These are phyloP conservation scores for Chrysanthemum lavandulifolium DNA, from an alignment of 129 eudicot genomes.

Conservation along the genomic window DNA sequence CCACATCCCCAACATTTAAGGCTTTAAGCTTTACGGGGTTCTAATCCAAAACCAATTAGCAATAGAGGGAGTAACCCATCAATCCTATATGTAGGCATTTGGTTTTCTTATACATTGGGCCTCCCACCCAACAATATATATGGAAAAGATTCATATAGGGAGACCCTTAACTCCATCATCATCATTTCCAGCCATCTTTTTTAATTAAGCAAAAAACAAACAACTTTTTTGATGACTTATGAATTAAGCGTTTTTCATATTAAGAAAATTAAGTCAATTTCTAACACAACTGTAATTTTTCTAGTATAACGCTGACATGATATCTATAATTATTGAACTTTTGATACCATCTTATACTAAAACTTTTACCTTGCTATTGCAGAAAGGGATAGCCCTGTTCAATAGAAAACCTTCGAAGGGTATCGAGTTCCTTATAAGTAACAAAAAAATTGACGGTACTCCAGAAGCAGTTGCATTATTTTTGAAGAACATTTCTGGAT, in stretches of 20 bases:
- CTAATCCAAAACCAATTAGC: too few species aligned
- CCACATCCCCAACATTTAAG: too few species aligned
- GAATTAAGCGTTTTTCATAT: too few species aligned
- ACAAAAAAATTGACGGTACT: conserved; percentile 66
- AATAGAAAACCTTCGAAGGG: conserved; percentile 97
- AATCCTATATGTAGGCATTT: too few species aligned
- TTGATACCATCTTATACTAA: conserved; percentile 12
- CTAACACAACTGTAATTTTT: background rate
- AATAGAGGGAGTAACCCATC: too few species aligned
- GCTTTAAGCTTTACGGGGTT: too few species aligned
- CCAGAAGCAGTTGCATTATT: conserved; percentile 91
- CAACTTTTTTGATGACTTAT: too few species aligned
- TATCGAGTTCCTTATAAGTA: conserved; percentile 74
- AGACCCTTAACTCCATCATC: too few species aligned
- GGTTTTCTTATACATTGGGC: too few species aligned
- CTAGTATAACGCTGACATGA: conserved; percentile 4
- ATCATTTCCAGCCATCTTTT: background rate
- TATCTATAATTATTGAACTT: background rate
- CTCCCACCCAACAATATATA: too few species aligned
- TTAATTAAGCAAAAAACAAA: background rate
- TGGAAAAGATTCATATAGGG: too few species aligned
- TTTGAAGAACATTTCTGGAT: conserved; percentile 80
- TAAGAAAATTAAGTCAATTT: background rate
- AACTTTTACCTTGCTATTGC: conserved; percentile 38
- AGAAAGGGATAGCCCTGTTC: conserved; percentile 90